phyloP scores from a whole-genome alignment of 768 basidiomycete genomes.

The Chalciporus pseudorubinellus region DNA sequence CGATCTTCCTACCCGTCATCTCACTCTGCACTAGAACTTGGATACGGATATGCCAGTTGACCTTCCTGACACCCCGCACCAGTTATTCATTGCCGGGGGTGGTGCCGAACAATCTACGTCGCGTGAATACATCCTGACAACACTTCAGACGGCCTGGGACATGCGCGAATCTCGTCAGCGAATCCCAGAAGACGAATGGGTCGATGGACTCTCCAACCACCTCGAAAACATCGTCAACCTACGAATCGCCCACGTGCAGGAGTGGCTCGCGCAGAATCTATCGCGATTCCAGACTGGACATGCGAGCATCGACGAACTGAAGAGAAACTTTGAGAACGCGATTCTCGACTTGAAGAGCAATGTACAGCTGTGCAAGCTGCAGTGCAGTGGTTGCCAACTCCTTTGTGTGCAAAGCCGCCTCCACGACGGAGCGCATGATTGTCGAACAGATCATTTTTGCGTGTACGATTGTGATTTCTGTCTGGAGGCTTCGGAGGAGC shows the following conservation, averaged over 20 bases:
- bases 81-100: conserved; percentile 33
- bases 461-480: conserved; percentile 42
- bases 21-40: conserved; percentile 40
- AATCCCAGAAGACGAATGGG: conserved; percentile 37
- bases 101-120: conserved; percentile 14
- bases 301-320: conserved; percentile 45
- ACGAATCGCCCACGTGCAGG: conserved; percentile 46
- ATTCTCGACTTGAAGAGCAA: conserved; percentile 46
- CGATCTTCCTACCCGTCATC: not conserved
- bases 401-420: conserved; percentile 44
- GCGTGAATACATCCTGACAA: conserved; percentile 13
- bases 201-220: conserved; percentile 34
- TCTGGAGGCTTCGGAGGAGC: conserved; percentile 29
- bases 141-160: conserved; percentile 20
- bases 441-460: conserved; percentile 50
- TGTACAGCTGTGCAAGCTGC: conserved; percentile 48
- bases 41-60: conserved; percentile 47
- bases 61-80: conserved; percentile 33
- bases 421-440: conserved; percentile 50
- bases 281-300: conserved; percentile 44
- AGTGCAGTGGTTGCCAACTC: conserved; percentile 49
- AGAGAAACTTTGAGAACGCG: conserved; percentile 41
- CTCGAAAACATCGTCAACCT: conserved; percentile 40
- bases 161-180: conserved; percentile 19
- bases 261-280: conserved; percentile 52